Base-by-base conservation (phyloP, 768 basidiomycete species). In the Antrodiella citrinella region DNA sequence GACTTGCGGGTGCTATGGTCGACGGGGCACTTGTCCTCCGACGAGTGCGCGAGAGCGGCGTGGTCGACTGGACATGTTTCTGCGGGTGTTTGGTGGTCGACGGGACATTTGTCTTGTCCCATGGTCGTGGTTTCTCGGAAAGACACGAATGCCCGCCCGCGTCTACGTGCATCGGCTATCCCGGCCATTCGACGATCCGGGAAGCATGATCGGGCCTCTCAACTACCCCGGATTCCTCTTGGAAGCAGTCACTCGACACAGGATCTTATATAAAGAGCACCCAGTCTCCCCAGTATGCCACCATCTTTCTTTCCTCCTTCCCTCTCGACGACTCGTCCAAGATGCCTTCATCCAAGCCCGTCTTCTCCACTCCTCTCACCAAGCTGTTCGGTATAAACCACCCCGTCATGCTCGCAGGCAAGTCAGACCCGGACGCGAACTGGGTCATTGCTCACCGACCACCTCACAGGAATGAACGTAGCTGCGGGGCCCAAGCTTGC, bases 401-500 rank as follows among this genome's bases (percentile, higher is more conserved):
- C 60, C 90, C 90, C 4, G 82, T 91, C 62, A 82, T 91, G 78
- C 74, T 91, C 23, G 90, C 89, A 57, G 86, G 84, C 63, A 59
- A 49, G 59, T 19, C 13, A 44, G 18, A 30, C n/a, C 12, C 21
- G 5, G 43, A 48, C 48, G 40, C 51, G 35, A 5, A 43, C 41
- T 9, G 10, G 7, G 5, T 7, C 41, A 43, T 22, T 43, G 9
- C 18, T 43, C 7, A n/a, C 41, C 18, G n/a, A 5, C 41, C 19
- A 2, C 3, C 45, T 15, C 21, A 26, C 20, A 68, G 77, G 84
- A 49, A 91, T 91, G 89, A 90, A 88, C 61, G 82, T 91, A 25
- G 90, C 89, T 47, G 86, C 90, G 44, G 88, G 88, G 4, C 87
- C 90, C 10, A 84, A 75, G 65, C 69, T 93, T 5, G 91, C 91